Base-by-base conservation (phyloP, 78 protist genomes). In the Isochrysis galbana region DNA sequence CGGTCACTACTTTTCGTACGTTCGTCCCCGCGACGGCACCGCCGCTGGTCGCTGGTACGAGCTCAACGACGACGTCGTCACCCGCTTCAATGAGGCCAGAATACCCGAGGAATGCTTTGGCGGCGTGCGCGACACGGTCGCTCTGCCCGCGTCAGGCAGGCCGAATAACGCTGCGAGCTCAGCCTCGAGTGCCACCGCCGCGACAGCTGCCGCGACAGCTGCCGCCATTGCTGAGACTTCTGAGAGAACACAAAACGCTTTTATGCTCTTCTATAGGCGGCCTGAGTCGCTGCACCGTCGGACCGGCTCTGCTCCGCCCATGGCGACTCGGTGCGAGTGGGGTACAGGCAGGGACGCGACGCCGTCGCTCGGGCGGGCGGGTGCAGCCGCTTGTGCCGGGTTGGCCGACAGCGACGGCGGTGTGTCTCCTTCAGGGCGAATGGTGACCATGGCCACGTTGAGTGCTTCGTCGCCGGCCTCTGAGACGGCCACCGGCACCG, bases 1-100 rank as follows among this genome's bases (percentile, higher is more conserved):
- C 7, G 97, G 97, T 51, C 97, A 96, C 45, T 96, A 96, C 91
- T 96, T 94, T n/a, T 90, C 95, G 22, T 95, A 70, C 90, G 94
- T 95, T 78, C 70, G 92, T 38, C 94, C 93, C 38, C 93, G 96
- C 70, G 91, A 77, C 19, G 47, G 46, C 17, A 23, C 74, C 36
- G 3, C 61, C 14, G 80, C 80, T 5, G 14, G 26, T 3, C 1
- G 3, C 48, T 77, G 84, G 84, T 3, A 17, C 47, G 23, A 3
- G 46, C 39, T 77, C 84, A 77, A 77, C 46, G 84, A 77, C 84
- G 11, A 19, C 5, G 5, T 36, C 44, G 82, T 34, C 25, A 34
- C 32, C 82, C 14, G 44, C 36, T 77, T 77, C 23, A 46, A 77
- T 29, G 47, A 11, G 23, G 44, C 84, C 19, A 1, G 23, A 23